Evolutionary conservation across 805 yeast genomes (phyloP), one percentile per base, ranked within the genome.

Genomic region (Saturnispora galanensis): DNA sequence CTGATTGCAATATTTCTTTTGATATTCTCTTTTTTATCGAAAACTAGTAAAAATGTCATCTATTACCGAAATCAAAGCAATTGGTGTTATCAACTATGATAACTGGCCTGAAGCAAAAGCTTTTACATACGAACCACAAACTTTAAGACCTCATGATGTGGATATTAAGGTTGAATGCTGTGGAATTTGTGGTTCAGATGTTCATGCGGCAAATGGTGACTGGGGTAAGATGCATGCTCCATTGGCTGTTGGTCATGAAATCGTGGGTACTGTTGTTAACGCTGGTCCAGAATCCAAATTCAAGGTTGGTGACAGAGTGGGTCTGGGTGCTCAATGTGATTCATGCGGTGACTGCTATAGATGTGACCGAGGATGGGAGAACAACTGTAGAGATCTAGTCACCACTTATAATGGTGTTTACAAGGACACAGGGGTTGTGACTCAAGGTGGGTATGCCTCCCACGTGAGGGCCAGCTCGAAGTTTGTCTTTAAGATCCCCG

Each of bases 361-460:
- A 42, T 72, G 77, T 53, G 32, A 51, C 13, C 31, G 44, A 29
- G 58, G 58, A 44, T 59, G 63, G 49, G 70, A 69, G 48, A 64
- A 62, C 35, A 75, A 74, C 67, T 83, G 93, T 65, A 47, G 51
- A 11, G 57, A 68, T 10, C 41, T 52, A 12, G 69, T 69, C 38
- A 61, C 65, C 41, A 81, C 89, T 26, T 82, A 81, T 63, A 66
- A 69, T 49, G 48, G 63, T 16, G 46, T 50, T 16, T 78, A 73
- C 58, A 45, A 47, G 7, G 73, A 67, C 39, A 73, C 66, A 41
- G 77, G 76, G 12, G 65, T 63, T 46, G 52, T 59, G 33, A 59
- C 65, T 13, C 67, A 64, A 48, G 77, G 77, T 52, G 78, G 78
- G 12, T 73, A 73, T 55, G 62, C 77, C 9, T 65, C 73, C 28